These are phyloP conservation scores for Fomitopsis serialis DNA, from an alignment of 768 basidiomycete species.

Conservation along the genomic window DNA sequence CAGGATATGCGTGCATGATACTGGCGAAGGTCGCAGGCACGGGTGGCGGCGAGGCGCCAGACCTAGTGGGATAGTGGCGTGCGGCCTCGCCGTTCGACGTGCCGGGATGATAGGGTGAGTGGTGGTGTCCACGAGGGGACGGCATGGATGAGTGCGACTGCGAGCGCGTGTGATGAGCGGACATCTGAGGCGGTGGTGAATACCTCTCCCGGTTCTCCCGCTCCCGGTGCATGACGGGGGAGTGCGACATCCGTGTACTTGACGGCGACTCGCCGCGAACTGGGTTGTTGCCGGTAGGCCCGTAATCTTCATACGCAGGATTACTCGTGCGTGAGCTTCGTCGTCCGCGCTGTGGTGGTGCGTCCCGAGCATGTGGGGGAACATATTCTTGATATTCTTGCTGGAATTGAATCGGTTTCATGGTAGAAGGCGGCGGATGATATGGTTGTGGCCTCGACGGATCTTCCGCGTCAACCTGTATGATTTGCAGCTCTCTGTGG, in stretches of 20 bases:
- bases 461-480: slow-evolving; percentile 20
- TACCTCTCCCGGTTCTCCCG: slow-evolving; percentile 22
- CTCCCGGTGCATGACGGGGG: slow-evolving; percentile 23
- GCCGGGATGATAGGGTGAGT: slow-evolving; percentile 19
- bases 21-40: slow-evolving; percentile 51
- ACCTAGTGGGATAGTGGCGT: neutral
- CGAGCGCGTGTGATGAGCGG: slow-evolving; percentile 3
- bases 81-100: neutral
- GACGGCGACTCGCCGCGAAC: slow-evolving; percentile 7
- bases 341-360: slow-evolving; percentile 8
- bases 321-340: slow-evolving; percentile 16
- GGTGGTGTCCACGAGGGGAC: slow-evolving; percentile 24
- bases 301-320: slow-evolving; percentile 14
- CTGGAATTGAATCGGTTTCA: slow-evolving; percentile 22
- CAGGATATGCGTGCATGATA: slow-evolving; percentile 68
- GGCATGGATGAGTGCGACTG: slow-evolving; percentile 15
- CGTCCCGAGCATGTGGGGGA: slow-evolving; percentile 9
- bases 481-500: slow-evolving; percentile 22
- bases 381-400: slow-evolving; percentile 17
- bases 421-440: slow-evolving; percentile 7
- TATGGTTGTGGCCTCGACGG: slow-evolving; percentile 7
- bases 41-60: slow-evolving; percentile 20
- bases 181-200: slow-evolving; percentile 12
- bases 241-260: slow-evolving; percentile 18
- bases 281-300: neutral